These are phyloP conservation scores for Entophlyctis helioformis DNA, from an alignment of 192 early-diverging fungal genomes.

Conservation along the genomic window DNA sequence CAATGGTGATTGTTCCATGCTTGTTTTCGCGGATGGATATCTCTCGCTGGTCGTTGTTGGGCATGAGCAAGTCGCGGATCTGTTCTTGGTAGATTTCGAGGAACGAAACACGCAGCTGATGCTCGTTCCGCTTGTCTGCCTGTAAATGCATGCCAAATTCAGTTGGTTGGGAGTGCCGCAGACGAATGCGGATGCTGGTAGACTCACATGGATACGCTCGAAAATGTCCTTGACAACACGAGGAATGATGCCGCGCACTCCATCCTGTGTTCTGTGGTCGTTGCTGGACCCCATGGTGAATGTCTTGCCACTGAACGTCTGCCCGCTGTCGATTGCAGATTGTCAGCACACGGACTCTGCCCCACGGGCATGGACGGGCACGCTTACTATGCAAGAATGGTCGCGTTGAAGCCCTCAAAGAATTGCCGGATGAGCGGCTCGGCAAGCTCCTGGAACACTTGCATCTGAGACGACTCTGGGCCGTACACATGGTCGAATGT, in stretches of 20 bases:
- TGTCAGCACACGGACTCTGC: neutral
- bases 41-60: slow-evolving; percentile 14
- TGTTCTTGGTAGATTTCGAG: slow-evolving; percentile 50
- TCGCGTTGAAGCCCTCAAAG: slow-evolving; percentile 91
- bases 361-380: neutral
- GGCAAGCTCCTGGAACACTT: slow-evolving; percentile 46
- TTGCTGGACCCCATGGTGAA: slow-evolving; percentile 39
- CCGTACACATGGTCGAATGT: slow-evolving; percentile 66
- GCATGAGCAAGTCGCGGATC: slow-evolving; percentile 33
- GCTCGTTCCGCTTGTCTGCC: slow-evolving; percentile 9
- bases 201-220: too few relatives aligned
- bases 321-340: slow-evolving; percentile 14
- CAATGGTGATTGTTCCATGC: slow-evolving; percentile 23
- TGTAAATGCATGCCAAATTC: too few relatives aligned
- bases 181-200: too few relatives aligned
- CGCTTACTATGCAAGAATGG: slow-evolving; percentile 64
- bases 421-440: slow-evolving; percentile 54
- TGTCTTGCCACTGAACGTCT: slow-evolving; percentile 41
- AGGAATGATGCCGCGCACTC: slow-evolving; percentile 35
- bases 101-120: slow-evolving; percentile 26
- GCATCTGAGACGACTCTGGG: slow-evolving; percentile 32
- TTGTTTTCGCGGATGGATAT: slow-evolving; percentile 32
- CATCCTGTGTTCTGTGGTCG: slow-evolving; percentile 2
- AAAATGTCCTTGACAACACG: slow-evolving; percentile 29
- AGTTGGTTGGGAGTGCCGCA: too few relatives aligned